Base-by-base conservation (phyloP, 2,329 filamentous ascomycete genomes). In the Coccinonectria pachysandricola region DNA sequence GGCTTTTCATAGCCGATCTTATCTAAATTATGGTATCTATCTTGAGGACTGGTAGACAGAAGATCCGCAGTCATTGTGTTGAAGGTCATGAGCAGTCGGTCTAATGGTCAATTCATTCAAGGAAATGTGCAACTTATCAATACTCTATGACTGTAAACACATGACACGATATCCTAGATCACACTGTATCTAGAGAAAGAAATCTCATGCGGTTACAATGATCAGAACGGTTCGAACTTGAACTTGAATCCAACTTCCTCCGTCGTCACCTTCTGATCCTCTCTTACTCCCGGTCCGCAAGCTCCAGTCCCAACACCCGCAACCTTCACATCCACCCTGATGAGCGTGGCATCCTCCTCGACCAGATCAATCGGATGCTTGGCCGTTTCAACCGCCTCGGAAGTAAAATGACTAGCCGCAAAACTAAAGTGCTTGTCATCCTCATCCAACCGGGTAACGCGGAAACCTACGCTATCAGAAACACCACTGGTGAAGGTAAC, bases 351-450 rank as follows among this genome's bases (percentile, higher is more conserved):
- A 28, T 65, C 59, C 39, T 67, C 59, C 34, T 61, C 60, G 3
- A 56, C 56, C 28, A 84, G 49, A 46, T 83, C 74, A 37, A 70
- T 62, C 1, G 78, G 77, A 47, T 84, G 78, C 21, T 55, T 63
- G 3, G 76, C 75, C 2, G 59, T 58, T 23, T 74, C 65, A 15
- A 82, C 51, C 24, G 62, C 66, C 18, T 52, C 46, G 13, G 62
- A 57, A 11, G 60, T 59, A 42, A 75, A 71, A 34, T 67, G 64
- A 7, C 62, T 63, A 0, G 64, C 70, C 26, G 62, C 60, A 53
- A 79, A 82, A 44, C 58, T 67, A 35, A 70, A 53, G 7, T 36
- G 31, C 6, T 31, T 19, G 5, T 34, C 35, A 12, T 28, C 24
- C 4, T 30, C 41, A 24, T 32, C 29, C 3, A 43, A 10, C 0